A percentile compares a stretch with the other conserved stretches of the same genome.
These are phyloP conservation scores for Gossypium anomalum DNA, from an alignment of 345 rosid genomes.

Conservation along the genomic window DNA sequence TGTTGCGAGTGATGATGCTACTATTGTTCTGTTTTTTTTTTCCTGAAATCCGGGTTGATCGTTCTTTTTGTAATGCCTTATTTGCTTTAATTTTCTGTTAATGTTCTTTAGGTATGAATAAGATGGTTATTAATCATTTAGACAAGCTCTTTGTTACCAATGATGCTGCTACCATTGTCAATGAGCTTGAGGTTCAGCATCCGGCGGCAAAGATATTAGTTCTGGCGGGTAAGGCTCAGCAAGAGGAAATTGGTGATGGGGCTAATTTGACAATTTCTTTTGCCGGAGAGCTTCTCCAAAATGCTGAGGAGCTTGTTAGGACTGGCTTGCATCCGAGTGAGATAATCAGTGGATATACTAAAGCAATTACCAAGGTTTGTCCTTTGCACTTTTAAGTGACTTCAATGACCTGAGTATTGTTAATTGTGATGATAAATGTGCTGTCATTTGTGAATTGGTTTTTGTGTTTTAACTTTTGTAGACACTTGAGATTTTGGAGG, in stretches of 20 bases:
- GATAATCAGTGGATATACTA: constrained; percentile 86
- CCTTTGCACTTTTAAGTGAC: neutral
- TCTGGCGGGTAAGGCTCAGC: constrained; percentile 91
- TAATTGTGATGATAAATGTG: neutral
- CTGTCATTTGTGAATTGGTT: neutral
- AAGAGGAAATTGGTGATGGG: constrained; percentile 98
- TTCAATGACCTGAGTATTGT: neutral
- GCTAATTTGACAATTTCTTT: constrained; percentile 88
- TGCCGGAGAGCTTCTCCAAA: constrained; percentile 91
- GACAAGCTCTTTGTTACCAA: constrained; percentile 89
- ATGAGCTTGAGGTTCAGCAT: constrained; percentile 95
- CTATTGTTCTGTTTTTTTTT: neutral
- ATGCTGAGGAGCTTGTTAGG: constrained; percentile 91
- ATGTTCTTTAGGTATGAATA: constrained; percentile 72
- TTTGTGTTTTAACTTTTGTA: constrained; percentile 8
- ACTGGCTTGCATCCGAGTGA: constrained; percentile 94
- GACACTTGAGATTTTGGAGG: constrained; percentile 61
- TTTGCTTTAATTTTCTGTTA: neutral
- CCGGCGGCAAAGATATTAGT: constrained; percentile 95
- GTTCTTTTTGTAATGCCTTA: neutral
- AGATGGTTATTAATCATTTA: constrained; percentile 96
- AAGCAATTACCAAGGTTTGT: constrained; percentile 61
- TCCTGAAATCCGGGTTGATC: neutral
- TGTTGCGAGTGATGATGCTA: neutral
- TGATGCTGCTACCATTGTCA: constrained; percentile 94